These are phyloP conservation scores for Scheffersomyces stipitis DNA, from an alignment of 805 yeast species.

Conservation along the genomic window DNA sequence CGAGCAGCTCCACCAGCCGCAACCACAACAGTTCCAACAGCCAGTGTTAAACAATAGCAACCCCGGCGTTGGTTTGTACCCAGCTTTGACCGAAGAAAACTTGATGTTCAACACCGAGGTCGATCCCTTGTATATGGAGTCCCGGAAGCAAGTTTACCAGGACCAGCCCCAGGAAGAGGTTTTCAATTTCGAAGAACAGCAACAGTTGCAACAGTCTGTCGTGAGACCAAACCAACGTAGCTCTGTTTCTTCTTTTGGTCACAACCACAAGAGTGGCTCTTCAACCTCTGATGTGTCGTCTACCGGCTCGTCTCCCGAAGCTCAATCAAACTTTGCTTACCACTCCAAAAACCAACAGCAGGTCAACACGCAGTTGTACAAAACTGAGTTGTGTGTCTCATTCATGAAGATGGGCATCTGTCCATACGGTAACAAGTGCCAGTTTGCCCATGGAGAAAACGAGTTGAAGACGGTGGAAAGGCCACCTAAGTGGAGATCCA, in stretches of 20 bases:
- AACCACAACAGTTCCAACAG: too few species aligned
- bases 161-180: conserved; percentile 15
- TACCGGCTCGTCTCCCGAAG: neutral
- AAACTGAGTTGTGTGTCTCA: conserved; percentile 86
- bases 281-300: neutral
- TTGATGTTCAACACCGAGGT: conserved; percentile 13
- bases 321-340: conserved; percentile 1
- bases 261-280: conserved; percentile 2
- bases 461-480: conserved; percentile 74
- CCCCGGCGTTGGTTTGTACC: conserved; percentile 11
- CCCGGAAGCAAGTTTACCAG: conserved; percentile 1
- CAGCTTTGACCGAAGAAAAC: conserved; percentile 40
- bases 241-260: neutral
- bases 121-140: neutral
- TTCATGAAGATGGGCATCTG: conserved; percentile 66
- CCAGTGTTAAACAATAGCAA: conserved; percentile 7
- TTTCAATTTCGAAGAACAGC: conserved; percentile 19
- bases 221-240: conserved; percentile 6
- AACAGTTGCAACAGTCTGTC: conserved; percentile 8
- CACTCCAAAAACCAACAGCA: conserved; percentile 6
- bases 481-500: conserved; percentile 84
- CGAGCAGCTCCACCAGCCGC: too few species aligned
- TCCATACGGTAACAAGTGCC: conserved; percentile 90
- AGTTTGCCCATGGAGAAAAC: conserved; percentile 85
- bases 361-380: conserved; percentile 69